Base-by-base conservation (phyloP, 1,139 yeast species). In the Kluyveromyces marxianus region DNA sequence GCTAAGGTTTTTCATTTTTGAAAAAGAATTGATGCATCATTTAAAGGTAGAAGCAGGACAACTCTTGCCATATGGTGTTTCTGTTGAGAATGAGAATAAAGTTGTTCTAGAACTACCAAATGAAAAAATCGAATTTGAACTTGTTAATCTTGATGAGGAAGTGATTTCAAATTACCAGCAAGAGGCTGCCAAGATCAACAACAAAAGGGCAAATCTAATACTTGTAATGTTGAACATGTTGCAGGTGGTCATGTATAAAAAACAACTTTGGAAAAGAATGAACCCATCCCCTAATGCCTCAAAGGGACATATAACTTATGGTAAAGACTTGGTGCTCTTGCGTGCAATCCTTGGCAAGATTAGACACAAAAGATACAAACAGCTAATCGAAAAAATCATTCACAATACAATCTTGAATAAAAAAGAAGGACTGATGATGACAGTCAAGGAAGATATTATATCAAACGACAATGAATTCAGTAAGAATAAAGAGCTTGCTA, bases 1-100 rank as follows among this genome's bases (percentile, higher is more conserved):
- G 50, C 81, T 87, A 0, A 70, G 96, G 44, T 81, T 75, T 53
- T 78, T 81, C 50, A 69, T 90, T 6, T 90, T 90, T 68, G 97
- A 90, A 59, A 94, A 87, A 56, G 97, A 90, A 62, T 46, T 68
- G 37, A 64, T 68, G 60, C 76, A 78, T 60, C 88, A 83, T 55
- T 67, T 90, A 50, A 74, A 82, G 31, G 76, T 83, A 51, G 97
- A 90, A 63, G 89, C 96, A 0, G 75, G 83, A 41, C 63, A 74
- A 6, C 68, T 90, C 50, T 73, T 84, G n/a, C 78, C 89, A 35
- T 80, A 82, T 55, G 82, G 84, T 48, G 94, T 87, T 2, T 72
- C 75, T 26, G 76, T 87, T 6, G 79, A 78, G 36, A 77, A 80
- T 46, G 83, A 79, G 54, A 76, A 82, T 46, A 81, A 80, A 52